These are phyloP conservation scores for Ophiostoma ulmi DNA, from an alignment of 2,329 filamentous ascomycete species.

Conservation along the genomic window DNA sequence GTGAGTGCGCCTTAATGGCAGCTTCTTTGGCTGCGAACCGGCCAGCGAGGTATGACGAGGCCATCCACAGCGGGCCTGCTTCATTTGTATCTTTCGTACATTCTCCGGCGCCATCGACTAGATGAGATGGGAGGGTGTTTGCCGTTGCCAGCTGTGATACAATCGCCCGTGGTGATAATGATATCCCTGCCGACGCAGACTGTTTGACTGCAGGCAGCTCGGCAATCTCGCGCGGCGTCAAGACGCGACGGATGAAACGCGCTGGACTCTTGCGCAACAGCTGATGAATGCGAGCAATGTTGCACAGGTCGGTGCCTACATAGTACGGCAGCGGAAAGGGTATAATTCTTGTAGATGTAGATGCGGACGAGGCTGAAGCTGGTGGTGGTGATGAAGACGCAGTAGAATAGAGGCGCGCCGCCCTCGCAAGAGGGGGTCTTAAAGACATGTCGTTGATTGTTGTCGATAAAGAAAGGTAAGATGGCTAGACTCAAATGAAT, in stretches of 20 bases:
- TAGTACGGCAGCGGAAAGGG: slow-evolving; percentile 39
- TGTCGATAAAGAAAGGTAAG: background rate
- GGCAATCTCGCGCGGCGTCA: slow-evolving; percentile 40
- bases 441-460: background rate
- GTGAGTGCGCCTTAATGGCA: slow-evolving; percentile 63
- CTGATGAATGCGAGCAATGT: slow-evolving; percentile 57
- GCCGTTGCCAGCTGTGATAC: slow-evolving; percentile 21
- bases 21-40: slow-evolving; percentile 70
- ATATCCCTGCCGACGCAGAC: background rate
- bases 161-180: background rate
- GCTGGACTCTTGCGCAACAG: slow-evolving; percentile 44
- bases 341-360: background rate
- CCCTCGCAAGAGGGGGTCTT: background rate
- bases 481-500: background rate
- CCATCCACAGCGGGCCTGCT: slow-evolving; percentile 34
- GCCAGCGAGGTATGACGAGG: slow-evolving; percentile 42
- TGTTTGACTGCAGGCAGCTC: background rate
- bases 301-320: slow-evolving; percentile 76
- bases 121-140: background rate
- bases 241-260: slow-evolving; percentile 46
- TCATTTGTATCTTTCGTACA: background rate
- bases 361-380: background rate
- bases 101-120: background rate
- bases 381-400: no score
- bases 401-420: background rate